Base-by-base conservation (phyloP, 2,329 filamentous ascomycete species). In the Graphilbum fragrans region DNA sequence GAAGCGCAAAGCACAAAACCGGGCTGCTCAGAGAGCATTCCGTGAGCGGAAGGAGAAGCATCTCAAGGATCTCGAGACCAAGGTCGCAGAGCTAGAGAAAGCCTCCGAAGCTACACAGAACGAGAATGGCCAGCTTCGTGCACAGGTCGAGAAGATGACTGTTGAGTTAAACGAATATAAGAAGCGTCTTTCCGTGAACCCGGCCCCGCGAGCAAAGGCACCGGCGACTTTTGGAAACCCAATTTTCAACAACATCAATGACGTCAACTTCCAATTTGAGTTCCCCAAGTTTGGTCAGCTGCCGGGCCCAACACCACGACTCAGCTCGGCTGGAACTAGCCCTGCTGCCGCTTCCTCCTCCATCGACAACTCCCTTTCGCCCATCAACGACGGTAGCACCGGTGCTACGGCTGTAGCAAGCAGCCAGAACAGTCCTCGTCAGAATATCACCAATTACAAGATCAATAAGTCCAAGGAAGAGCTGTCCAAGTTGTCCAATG, bases 1-100 rank as follows among this genome's bases (percentile, higher is more conserved):
- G 86, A 93, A 94, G 65, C 82, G 87, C 53, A 98, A 98, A 66
- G 92, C 92, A 10, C 88, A 95, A 57, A 95, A 95, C 52, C 77
- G 88, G 50, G 88, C 88, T 11, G 88, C 88, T 5, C 88, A 95
- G 62, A 77, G 88, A 44, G 88, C 88, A 7, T 95, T 95, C 71
- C 79, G 88, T 41, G 88, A 95, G 60, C 83, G 88, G 48, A 95
- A 95, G 63, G 88, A 95, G 61, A 90, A 84, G 65, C 88, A 93
- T 53, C 60, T 93, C 37, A 86, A 86, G 58, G 82, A 88, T 50
- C 71, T 93, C 2, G 87, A 94, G 62, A 82, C 70, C 44, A 85
- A 86, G 60, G 77, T 86, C 3, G 70, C 80, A 35, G 78, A 84
- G 55, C 61, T 86, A 12, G 82, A 94, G 57, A 92, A 94, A 62